Base-by-base conservation (phyloP, 148 eudicot species). In the Euryodendron excelsum region DNA sequence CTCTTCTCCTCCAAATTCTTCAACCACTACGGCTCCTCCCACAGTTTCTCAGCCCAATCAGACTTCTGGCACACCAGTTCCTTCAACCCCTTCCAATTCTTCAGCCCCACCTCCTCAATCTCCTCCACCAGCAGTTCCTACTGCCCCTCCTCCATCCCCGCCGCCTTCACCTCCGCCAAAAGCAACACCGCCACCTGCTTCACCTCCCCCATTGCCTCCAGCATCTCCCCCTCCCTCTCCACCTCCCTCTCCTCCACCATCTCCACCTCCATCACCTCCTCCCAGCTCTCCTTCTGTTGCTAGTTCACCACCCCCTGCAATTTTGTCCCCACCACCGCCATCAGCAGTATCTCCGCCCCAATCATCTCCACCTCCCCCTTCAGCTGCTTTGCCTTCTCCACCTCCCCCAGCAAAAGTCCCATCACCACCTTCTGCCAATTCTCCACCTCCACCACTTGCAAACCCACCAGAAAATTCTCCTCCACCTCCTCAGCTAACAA, bases 361-460 rank as follows among this genome's bases (percentile, higher is more conserved):
- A 60, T 79, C 60, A 62, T 60, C 78, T 53, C 62, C 89, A 6
- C 64, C 86, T 45, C 86, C 81, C 36, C 70, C 87, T 18, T 14
- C 83, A 17, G 31, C 77, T 4, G n/a, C 85, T 59, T 28, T 77
- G 3, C 78, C 84, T 45, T 61, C 89, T 39, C 81, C 85, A 41
- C 79, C 86, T 21, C 84, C 87, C 63, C 79, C 86, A 9, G 6
- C 50, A 37, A 23, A 56, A 48, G 59, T 36, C 44, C 59, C 76
- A n/a, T 31, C 69, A 0, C 82, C 82, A 17, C 82, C 87, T 58
- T 31, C 83, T 55, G 23, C 75, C 14, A 47, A 20, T 37, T 59
- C 85, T 48, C 52, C 87, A 1, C 84, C 86, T 63, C 74, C 85
- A 5, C 88, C 84, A 13, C 25, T 5, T 53, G 74, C 53, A 30